A percentile compares a stretch with the other conserved stretches of the same genome.
Conservation (phyloP, 768 basidiomycete genomes). For the Podaxis sp. region DNA sequence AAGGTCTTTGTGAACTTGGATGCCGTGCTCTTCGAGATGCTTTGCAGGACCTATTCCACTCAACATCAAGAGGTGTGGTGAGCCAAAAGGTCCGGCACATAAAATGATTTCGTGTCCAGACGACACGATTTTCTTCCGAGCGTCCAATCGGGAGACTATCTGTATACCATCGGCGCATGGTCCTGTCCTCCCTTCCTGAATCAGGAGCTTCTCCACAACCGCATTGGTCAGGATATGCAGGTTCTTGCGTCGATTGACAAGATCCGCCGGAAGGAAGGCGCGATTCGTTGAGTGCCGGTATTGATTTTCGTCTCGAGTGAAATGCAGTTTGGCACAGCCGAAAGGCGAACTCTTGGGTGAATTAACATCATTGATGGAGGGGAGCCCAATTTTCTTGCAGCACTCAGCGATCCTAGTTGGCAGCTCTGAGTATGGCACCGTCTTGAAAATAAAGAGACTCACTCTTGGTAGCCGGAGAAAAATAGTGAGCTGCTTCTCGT, state of each 20-base stretch:
- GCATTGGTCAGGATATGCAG: slow-evolving; percentile 59
- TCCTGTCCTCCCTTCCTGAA: slow-evolving; percentile 42
- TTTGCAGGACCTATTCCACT: slow-evolving; percentile 75
- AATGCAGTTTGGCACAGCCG: slow-evolving; percentile 4
- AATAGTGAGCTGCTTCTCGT: slow-evolving; percentile 52
- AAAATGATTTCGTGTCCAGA: slow-evolving; percentile 62
- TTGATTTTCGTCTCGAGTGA: slow-evolving; percentile 35
- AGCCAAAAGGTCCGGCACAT: slow-evolving; percentile 46
- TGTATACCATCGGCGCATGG: slow-evolving; percentile 52
- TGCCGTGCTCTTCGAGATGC: slow-evolving; percentile 52
- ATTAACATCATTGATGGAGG: slow-evolving; percentile 60
- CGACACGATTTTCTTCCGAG: slow-evolving; percentile 40
- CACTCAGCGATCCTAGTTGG: slow-evolving; percentile 45
- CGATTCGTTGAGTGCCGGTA: slow-evolving; percentile 61
- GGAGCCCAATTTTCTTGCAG: slow-evolving; percentile 54
- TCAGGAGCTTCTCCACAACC: slow-evolving; percentile 55
- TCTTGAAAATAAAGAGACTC: slow-evolving; percentile 23
- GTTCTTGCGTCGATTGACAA: slow-evolving; percentile 59
- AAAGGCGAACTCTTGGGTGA: slow-evolving; percentile 47
- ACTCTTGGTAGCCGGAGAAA: slow-evolving; percentile 54
- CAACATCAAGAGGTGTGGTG: slow-evolving; percentile 68
- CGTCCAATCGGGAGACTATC: slow-evolving; percentile 40
- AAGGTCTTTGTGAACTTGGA: slow-evolving; percentile 60
- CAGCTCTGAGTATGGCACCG: not conserved
- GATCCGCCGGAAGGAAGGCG: slow-evolving; percentile 65